Conservation (phyloP, 352 stramenopile species). For the Peronospora destructor region DNA sequence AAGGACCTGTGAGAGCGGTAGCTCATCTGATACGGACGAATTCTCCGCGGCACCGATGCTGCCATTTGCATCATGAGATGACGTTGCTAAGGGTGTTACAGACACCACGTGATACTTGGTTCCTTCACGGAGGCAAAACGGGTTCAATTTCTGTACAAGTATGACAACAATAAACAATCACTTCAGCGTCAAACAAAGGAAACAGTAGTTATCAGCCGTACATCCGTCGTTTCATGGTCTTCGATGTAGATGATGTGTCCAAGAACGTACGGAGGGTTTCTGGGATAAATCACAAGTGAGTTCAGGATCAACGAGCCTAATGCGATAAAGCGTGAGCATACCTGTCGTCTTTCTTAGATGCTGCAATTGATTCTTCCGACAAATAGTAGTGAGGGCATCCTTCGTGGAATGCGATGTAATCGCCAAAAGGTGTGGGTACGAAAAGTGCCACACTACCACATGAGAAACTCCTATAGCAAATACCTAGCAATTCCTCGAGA, state of each 20-base stretch:
- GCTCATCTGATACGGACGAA: conserved; percentile 38
- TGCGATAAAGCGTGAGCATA: conserved; percentile 5
- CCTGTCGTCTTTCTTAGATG: conserved; percentile 54
- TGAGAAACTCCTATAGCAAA: conserved; percentile 80
- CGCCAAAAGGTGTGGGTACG: conserved; percentile 69
- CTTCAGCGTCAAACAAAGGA: background rate
- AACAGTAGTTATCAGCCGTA: conserved; percentile 15
- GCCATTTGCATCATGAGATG: conserved; percentile 32
- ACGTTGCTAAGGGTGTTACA: conserved; percentile 51
- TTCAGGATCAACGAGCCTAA: background rate
- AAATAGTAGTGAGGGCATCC: conserved; percentile 76
- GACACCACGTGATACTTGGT: conserved; percentile 72
- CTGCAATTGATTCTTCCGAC: conserved; percentile 70
- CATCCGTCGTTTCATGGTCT: conserved; percentile 57
- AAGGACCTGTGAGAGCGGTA: conserved; percentile 59
- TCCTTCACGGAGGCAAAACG: conserved; percentile 60
- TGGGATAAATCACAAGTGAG: conserved; percentile 11
- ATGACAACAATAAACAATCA: conserved; percentile 1
- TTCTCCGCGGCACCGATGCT: conserved; percentile 21
- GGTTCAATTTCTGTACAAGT: conserved; percentile 38
- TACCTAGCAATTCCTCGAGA: conserved; percentile 65
- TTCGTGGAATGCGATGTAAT: conserved; percentile 86
- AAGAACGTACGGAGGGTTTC: conserved; percentile 71
- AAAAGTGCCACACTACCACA: conserved; percentile 68
- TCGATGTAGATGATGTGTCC: conserved; percentile 79